A percentile compares a stretch with the other conserved stretches of the same genome.
phyloP scores from a whole-genome alignment of 2,329 filamentous ascomycete species.

The Trichoderma guizhouense region DNA sequence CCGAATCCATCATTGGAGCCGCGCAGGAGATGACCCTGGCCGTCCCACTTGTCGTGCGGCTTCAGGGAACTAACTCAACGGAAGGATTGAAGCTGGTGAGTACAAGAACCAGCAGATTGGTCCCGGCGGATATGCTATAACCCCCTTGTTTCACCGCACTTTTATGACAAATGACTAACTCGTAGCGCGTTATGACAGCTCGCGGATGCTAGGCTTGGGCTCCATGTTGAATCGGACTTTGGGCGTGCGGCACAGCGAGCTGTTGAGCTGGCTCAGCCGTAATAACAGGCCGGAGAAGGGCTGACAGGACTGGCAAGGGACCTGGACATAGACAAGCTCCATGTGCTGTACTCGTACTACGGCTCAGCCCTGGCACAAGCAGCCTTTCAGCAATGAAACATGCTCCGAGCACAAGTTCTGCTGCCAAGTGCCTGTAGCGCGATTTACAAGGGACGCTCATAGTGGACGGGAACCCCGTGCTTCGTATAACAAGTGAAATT shows the following conservation, averaged over 20 bases:
- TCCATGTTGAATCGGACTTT: constrained; percentile 40
- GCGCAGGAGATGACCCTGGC: constrained; percentile 36
- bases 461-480: neutral
- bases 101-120: constrained; percentile 18
- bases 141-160: constrained; percentile 11
- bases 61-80: constrained; percentile 47
- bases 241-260: constrained; percentile 34
- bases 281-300: neutral
- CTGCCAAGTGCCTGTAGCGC: neutral
- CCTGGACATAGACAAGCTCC: neutral
- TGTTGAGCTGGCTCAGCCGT: constrained; percentile 31
- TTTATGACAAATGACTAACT: constrained; percentile 9
- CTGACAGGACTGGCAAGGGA: neutral
- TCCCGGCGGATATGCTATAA: neutral
- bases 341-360: neutral
- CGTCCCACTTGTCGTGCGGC: constrained; percentile 44
- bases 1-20: constrained; percentile 45
- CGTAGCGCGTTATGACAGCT: constrained; percentile 28
- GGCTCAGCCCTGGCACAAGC: neutral
- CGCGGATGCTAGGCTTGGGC: constrained; percentile 33
- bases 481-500: neutral
- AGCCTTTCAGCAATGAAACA: neutral
- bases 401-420: neutral
- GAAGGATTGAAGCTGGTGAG: constrained; percentile 40
- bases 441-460: neutral